These are phyloP conservation scores for Metarhizium rileyi DNA, from an alignment of 2,329 filamentous ascomycete genomes.

Conservation along the genomic window DNA sequence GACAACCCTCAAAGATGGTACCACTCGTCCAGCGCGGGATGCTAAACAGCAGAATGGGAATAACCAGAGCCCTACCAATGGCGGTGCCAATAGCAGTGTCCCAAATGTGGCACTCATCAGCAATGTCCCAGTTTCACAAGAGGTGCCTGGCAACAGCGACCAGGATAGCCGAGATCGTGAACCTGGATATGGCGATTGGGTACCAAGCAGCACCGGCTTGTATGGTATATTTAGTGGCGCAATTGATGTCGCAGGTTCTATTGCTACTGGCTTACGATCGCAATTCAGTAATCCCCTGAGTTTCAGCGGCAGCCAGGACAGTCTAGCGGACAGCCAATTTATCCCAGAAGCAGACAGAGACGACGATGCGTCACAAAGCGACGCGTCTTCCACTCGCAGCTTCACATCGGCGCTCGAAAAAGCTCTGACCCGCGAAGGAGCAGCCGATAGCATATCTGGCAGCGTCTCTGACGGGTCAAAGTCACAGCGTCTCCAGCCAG, in stretches of 20 bases:
- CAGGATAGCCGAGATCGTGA: constrained; percentile 5
- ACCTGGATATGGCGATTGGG: constrained; percentile 18
- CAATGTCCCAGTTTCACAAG: neutral
- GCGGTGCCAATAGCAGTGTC: too few relatives aligned
- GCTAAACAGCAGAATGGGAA: neutral
- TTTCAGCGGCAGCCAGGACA: constrained; percentile 17
- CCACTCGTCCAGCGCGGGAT: neutral
- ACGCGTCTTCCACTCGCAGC: constrained; percentile 36
- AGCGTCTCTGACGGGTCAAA: constrained; percentile 31
- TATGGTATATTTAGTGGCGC: constrained; percentile 47
- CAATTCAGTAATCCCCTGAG: constrained; percentile 19
- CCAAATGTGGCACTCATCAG: neutral
- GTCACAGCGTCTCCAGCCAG: constrained; percentile 16
- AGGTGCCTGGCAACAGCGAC: neutral
- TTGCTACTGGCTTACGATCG: constrained; percentile 25
- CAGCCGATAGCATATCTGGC: constrained; percentile 15
- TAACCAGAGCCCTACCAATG: neutral
- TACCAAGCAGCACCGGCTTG: constrained; percentile 35
- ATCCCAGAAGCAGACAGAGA: constrained; percentile 17
- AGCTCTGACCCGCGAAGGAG: constrained; percentile 19
- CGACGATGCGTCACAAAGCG: constrained; percentile 25
- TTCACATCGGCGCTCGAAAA: constrained; percentile 39
- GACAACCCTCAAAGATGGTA: constrained; percentile 21
- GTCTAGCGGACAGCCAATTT: constrained; percentile 13
- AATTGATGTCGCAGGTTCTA: constrained; percentile 39